Evolutionary conservation across 192 early-diverging fungal genomes (phyloP).

Genomic region (Ambispora gerdemannii): DNA sequence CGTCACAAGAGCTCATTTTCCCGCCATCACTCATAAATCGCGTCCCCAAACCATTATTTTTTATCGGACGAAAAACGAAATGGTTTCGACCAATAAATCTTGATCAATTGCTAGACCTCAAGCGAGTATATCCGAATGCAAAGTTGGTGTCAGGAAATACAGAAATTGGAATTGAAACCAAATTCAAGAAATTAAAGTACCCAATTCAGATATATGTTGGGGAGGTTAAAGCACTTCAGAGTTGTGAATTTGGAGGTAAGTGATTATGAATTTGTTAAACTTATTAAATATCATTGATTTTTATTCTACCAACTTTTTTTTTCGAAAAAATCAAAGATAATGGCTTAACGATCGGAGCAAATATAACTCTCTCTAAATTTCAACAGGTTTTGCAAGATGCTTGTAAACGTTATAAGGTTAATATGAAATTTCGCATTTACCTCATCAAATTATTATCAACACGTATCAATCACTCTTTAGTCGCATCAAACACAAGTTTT

Average conservation of each 20-base stretch:
- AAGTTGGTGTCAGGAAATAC: conserved; percentile 82
- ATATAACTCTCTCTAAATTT: conserved; percentile 61
- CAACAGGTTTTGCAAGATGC: conserved; percentile 45
- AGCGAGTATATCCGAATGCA: conserved; percentile 55
- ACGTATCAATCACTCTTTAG: background rate
- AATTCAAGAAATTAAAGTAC: conserved; percentile 68
- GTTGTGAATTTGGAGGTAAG: conserved; percentile 34
- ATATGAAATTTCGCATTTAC: background rate
- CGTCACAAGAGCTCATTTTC: conserved; percentile 65
- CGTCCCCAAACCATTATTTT: conserved; percentile 45
- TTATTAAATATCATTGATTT: background rate
- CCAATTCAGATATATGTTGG: conserved; percentile 57
- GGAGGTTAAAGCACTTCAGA: conserved; percentile 68
- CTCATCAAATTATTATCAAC: background rate
- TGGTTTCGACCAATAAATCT: conserved; percentile 63
- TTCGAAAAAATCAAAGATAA: conserved; percentile 23
- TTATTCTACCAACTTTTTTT: background rate
- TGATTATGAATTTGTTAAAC: background rate
- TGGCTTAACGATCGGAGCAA: conserved; percentile 60
- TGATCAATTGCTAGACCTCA: conserved; percentile 47
- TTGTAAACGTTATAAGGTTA: conserved; percentile 26
- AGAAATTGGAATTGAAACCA: conserved; percentile 74
- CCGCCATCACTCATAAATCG: conserved; percentile 63
- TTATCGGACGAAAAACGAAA: conserved; percentile 44
- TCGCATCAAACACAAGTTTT: conserved; percentile 52